Conservation (phyloP, 1,139 yeast genomes). For the Tardiomyces blankii region DNA sequence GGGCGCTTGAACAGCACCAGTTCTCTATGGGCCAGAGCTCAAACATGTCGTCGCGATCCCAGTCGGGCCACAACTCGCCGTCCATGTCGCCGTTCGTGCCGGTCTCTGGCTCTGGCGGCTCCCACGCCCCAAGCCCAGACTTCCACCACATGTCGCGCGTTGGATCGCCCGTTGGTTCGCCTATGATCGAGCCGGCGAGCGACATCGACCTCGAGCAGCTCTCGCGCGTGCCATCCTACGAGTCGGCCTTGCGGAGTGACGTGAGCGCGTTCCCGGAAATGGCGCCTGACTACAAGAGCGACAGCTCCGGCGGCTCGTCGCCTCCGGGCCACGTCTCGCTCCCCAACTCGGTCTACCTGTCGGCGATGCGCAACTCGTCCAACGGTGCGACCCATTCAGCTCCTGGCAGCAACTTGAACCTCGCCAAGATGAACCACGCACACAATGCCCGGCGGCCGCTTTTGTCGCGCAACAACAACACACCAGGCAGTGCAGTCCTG, state of each 20-base stretch:
- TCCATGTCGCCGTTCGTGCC: conserved; percentile 35
- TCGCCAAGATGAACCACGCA: not conserved
- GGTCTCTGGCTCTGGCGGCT: conserved; percentile 5
- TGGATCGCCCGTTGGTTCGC: conserved; percentile 34
- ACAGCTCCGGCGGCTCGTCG: conserved; percentile 1
- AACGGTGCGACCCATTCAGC: not conserved
- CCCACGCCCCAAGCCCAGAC: conserved; percentile 6
- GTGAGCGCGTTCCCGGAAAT: conserved; percentile 5
- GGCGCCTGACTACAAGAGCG: conserved; percentile 2
- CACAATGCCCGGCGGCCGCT: not conserved
- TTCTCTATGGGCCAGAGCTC: conserved; percentile 1
- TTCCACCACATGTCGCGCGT: conserved; percentile 6
- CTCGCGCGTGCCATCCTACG: conserved; percentile 73
- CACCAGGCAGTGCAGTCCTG: not conserved
- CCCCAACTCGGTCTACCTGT: not conserved
- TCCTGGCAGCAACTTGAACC: not conserved
- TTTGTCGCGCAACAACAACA: not conserved
- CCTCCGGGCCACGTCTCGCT: not conserved
- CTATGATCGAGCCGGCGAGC: conserved; percentile 18
- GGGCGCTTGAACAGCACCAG: conserved; percentile 15
- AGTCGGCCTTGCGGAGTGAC: conserved; percentile 41
- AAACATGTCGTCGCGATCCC: conserved; percentile 4
- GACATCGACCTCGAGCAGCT: conserved; percentile 37
- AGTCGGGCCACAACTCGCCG: conserved; percentile 19
- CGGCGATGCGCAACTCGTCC: not conserved